phyloP scores from a whole-genome alignment of 2,329 filamentous ascomycete species.

The Aspergillus sp. region DNA sequence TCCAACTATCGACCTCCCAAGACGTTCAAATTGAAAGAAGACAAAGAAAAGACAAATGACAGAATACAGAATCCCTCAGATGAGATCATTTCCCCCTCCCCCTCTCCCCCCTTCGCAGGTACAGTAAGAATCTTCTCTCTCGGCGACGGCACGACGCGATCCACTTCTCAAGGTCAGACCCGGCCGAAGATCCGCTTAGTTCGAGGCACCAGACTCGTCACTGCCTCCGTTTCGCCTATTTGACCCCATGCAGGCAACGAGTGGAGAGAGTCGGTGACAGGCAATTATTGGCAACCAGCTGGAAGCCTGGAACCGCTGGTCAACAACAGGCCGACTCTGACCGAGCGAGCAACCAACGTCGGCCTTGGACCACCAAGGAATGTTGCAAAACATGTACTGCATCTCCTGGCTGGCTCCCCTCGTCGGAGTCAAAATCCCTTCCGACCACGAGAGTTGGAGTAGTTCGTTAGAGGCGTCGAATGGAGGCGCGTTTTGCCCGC shows the following conservation, averaged over 20 bases:
- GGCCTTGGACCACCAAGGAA: not conserved
- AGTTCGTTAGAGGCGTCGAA: not conserved
- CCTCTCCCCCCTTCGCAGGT: not conserved
- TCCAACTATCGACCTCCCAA: not conserved
- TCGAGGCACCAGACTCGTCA: conserved; percentile 11
- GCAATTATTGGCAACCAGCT: not conserved
- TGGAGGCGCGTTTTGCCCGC: conserved; percentile 3
- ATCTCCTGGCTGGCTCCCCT: not conserved
- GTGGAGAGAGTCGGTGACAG: conserved; percentile 12
- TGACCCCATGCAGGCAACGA: conserved; percentile 20
- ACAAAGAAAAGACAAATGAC: not conserved
- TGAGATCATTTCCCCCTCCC: not conserved
- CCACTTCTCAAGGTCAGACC: conserved; percentile 11
- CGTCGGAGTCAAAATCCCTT: not conserved
- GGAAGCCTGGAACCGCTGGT: not conserved
- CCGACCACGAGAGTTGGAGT: not conserved
- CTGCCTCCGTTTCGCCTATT: conserved; percentile 11
- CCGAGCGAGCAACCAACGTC: too few relatives aligned
- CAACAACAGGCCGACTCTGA: not conserved
- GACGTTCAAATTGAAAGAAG: not conserved
- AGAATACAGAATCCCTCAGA: not conserved
- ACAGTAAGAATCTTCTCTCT: conserved; percentile 5
- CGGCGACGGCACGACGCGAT: conserved; percentile 17
- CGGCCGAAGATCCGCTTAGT: conserved; percentile 19
- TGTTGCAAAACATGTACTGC: not conserved